Percentiles rank a stretch among this genome's conserved stretches.
Evolutionary conservation across 305 asterid genomes (phyloP).

Genomic region (Rubia occidens): DNA sequence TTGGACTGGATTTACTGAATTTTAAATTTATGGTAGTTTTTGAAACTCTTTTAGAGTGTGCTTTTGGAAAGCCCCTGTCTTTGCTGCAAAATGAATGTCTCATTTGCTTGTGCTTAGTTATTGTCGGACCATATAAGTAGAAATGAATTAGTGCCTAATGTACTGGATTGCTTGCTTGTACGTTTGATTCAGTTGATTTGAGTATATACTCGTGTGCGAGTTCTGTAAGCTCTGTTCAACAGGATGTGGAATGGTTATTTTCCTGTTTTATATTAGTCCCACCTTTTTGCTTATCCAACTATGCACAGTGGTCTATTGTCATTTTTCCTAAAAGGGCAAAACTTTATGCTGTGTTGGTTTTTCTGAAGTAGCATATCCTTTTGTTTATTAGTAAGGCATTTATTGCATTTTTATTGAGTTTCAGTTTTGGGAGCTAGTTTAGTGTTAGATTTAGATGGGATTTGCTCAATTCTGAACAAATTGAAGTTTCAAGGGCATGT

Average conservation of each 20-base stretch:
- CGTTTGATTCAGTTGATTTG: not conserved
- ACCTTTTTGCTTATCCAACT: not conserved
- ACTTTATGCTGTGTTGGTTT: not conserved
- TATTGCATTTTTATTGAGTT: not conserved
- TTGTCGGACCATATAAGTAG: not conserved
- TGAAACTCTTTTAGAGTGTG: not conserved
- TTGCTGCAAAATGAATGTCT: not conserved
- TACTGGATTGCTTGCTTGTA: not conserved
- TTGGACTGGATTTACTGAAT: conserved; percentile 24
- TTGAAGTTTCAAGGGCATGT: not conserved
- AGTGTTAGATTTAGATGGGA: not conserved
- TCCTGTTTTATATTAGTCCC: not conserved
- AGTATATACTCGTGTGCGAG: not conserved
- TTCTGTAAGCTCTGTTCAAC: not conserved
- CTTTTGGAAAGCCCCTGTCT: not conserved
- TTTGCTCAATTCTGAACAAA: not conserved
- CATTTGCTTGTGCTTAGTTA: not conserved
- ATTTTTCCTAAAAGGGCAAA: not conserved
- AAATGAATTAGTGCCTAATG: not conserved
- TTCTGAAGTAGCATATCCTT: not conserved
- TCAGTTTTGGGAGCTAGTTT: not conserved
- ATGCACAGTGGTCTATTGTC: not conserved
- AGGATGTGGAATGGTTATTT: not conserved
- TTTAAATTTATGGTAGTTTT: conserved; percentile 12
- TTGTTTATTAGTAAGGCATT: not conserved